Base-by-base conservation (phyloP, 2,329 filamentous ascomycete genomes). In the Paecilomyces fulvus region DNA sequence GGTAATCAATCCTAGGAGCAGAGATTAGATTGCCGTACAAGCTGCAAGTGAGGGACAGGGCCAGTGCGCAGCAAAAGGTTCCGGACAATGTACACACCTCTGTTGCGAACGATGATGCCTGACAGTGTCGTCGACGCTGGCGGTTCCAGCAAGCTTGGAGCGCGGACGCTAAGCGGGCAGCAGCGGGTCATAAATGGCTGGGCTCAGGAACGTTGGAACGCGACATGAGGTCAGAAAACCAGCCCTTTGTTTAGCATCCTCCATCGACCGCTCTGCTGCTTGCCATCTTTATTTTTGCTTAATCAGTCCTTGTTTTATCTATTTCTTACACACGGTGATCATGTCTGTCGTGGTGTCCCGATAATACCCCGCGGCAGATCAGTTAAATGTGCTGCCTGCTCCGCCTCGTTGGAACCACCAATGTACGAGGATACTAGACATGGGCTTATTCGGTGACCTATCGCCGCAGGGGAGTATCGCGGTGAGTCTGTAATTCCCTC, bases 381-480 rank as follows among this genome's bases (percentile, higher is more conserved):
- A n/a, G 6, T 43, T 43, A 43, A 43, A 49, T 28, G 51, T 52
- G 67, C 70, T 67, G 67, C 65, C 67, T 70, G 63, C 30, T 49
- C 50, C 54, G 43, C 54, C n/a, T 23, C 17, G 17, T 33, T 49
- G 28, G 56, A 49, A 59, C 61, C 59, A 58, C 65, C 67, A 65
- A 73, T 74, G 70, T 70, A 67, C 65, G 56, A 64, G 58, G 64
- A 67, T 62, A 69, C 63, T 61, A 62, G 70, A 66, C 57, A 90
- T 90, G 87, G 85, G 84, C 74, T 80, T 83, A 70, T 79, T 89
- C 71, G 85, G 86, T 78, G 86, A 85, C 74, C 79, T 91, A 75
- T 90, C 88, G 75, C 86, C 88, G 63, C 84, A 83, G 71, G 88
- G 87, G 77, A 89, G 84, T 73, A 85, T 91, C 74, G 86, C 85